Evolutionary conservation across 2,329 filamentous ascomycete genomes (phyloP).

Genomic region (Pseudocercospora musae): DNA sequence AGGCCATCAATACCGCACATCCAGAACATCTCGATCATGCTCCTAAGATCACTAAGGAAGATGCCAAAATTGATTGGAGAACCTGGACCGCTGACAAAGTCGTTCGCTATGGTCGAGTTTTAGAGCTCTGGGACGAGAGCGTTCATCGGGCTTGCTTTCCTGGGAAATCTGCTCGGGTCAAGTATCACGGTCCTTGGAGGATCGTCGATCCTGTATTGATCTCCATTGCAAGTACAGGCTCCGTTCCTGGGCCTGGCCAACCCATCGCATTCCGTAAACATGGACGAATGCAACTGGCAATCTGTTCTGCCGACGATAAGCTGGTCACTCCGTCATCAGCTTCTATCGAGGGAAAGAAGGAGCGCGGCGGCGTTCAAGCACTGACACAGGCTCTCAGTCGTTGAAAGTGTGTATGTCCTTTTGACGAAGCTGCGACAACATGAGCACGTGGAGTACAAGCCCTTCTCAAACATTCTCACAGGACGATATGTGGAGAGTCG

Average conservation of each 20-base stretch:
- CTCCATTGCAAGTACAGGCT: neutral
- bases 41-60: slow-evolving; percentile 66
- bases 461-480: too few species aligned
- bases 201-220: neutral
- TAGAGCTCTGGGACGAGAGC: slow-evolving; percentile 64
- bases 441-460: too few species aligned
- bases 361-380: slow-evolving; percentile 20
- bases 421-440: too few species aligned
- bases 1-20: slow-evolving; percentile 15
- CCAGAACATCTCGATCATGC: slow-evolving; percentile 52
- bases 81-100: slow-evolving; percentile 56
- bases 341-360: slow-evolving; percentile 25
- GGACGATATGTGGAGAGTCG: too few species aligned
- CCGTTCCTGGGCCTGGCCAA: neutral
- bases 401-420: neutral
- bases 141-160: slow-evolving; percentile 20
- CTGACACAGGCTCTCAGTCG: slow-evolving; percentile 13
- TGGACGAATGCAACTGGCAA: slow-evolving; percentile 9
- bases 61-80: slow-evolving; percentile 61
- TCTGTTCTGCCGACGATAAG: slow-evolving; percentile 22
- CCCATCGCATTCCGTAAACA: slow-evolving; percentile 4
- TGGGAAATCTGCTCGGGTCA: slow-evolving; percentile 18
- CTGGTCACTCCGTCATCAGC: slow-evolving; percentile 20
- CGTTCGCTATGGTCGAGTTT: slow-evolving; percentile 53
- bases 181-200: slow-evolving; percentile 27